Conservation (phyloP, 495 filamentous ascomycete genomes). For the Mytilinidion resinicola region DNA sequence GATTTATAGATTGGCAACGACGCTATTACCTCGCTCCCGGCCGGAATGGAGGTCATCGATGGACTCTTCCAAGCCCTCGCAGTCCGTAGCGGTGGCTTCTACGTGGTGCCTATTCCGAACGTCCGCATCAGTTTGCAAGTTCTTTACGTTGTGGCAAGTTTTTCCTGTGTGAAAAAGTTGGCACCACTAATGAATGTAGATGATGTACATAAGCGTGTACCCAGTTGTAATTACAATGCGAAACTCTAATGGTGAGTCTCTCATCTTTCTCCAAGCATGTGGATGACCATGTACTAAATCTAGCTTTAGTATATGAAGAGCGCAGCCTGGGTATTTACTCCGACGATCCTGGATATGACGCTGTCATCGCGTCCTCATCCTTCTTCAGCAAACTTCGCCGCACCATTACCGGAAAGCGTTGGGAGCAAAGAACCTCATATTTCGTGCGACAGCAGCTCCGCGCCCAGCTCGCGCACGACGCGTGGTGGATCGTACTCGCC, state of each 20-base stretch:
- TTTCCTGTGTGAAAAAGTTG: background rate
- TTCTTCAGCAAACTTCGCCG: conserved; percentile 25
- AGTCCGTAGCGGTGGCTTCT: conserved; percentile 78
- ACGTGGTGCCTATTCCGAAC: conserved; percentile 65
- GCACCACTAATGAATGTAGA: background rate
- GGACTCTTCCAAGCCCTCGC: conserved; percentile 80
- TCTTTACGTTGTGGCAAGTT: conserved; percentile 78
- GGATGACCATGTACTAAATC: background rate
- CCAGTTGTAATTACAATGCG: conserved; percentile 55
- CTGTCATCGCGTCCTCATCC: conserved; percentile 20
- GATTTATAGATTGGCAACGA: conserved; percentile 53
- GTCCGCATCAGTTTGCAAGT: conserved; percentile 69
- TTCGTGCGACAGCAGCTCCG: conserved; percentile 66
- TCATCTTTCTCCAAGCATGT: background rate
- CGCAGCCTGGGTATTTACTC: conserved; percentile 62
- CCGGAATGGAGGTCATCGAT: conserved; percentile 58
- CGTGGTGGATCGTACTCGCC: conserved; percentile 78
- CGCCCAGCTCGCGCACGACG: conserved; percentile 75
- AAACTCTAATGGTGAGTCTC: conserved; percentile 31
- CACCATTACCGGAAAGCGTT: conserved; percentile 28
- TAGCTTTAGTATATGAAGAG: conserved; percentile 43
- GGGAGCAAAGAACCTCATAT: conserved; percentile 41
- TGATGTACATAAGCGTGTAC: conserved; percentile 63
- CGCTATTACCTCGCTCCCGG: conserved; percentile 51
- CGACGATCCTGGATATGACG: conserved; percentile 39